Evolutionary conservation across 1,139 yeast species (phyloP).

Genomic region (Candida pseudoviswanathii): DNA sequence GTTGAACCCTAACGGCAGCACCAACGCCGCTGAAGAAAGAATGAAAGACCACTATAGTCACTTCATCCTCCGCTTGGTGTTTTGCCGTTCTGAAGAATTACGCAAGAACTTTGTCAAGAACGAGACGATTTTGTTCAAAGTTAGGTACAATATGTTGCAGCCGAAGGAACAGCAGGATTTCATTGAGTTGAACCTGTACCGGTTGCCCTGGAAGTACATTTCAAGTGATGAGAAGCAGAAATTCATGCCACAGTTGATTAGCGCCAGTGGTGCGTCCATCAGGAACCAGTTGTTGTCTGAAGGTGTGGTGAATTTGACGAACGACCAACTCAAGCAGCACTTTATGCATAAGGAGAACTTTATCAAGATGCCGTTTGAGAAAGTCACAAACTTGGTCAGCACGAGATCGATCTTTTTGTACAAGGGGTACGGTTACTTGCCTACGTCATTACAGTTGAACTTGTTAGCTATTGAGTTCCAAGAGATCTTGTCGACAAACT

Average conservation of each 20-base stretch:
- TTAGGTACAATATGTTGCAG: slow-evolving; percentile 69
- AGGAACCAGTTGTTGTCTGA: slow-evolving; percentile 28
- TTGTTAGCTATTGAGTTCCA: slow-evolving; percentile 69
- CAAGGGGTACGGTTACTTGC: slow-evolving; percentile 80
- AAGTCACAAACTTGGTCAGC: slow-evolving; percentile 74
- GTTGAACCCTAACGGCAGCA: slow-evolving; percentile 35
- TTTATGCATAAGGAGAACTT: slow-evolving; percentile 57
- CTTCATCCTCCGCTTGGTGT: slow-evolving; percentile 81
- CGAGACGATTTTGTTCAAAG: slow-evolving; percentile 72
- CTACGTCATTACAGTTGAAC: slow-evolving; percentile 76
- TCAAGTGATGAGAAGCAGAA: slow-evolving; percentile 58
- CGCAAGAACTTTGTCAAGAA: slow-evolving; percentile 76
- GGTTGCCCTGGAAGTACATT: slow-evolving; percentile 74
- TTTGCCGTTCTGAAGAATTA: slow-evolving; percentile 86
- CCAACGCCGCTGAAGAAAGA: slow-evolving; percentile 51
- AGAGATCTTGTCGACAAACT: slow-evolving; percentile 50
- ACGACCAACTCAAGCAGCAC: slow-evolving; percentile 45
- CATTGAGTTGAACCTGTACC: slow-evolving; percentile 51
- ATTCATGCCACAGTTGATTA: slow-evolving; percentile 53
- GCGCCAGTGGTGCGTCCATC: slow-evolving; percentile 49
- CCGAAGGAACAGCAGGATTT: slow-evolving; percentile 73
- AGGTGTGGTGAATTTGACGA: slow-evolving; percentile 28
- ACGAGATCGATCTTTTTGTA: slow-evolving; percentile 66
- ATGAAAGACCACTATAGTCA: slow-evolving; percentile 92
- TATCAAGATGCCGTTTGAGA: slow-evolving; percentile 85